Evolutionary conservation across 768 basidiomycete genomes (phyloP).

Genomic region (Mycena capillaripes): DNA sequence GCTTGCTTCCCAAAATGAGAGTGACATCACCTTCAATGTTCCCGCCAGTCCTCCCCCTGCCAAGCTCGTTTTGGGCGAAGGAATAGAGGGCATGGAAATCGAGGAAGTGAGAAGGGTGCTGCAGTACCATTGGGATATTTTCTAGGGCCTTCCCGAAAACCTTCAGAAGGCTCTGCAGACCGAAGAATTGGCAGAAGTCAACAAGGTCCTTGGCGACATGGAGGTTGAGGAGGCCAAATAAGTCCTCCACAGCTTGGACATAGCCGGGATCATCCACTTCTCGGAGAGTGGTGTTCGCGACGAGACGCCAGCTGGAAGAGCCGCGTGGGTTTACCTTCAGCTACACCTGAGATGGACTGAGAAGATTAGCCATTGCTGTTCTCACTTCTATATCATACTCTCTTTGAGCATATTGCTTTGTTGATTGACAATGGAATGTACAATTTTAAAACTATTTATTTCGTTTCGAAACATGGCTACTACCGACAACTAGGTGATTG

Average conservation of each 20-base stretch:
- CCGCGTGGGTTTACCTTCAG: slow-evolving; percentile 31
- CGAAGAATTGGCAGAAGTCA: slow-evolving; percentile 85
- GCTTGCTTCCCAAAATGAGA: slow-evolving; percentile 90
- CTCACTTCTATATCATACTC: slow-evolving; percentile 15
- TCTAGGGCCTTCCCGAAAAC: slow-evolving; percentile 74
- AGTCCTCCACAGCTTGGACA: slow-evolving; percentile 83
- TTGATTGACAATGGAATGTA: slow-evolving; percentile 15
- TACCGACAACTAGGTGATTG: slow-evolving; percentile 42
- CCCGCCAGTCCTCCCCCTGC: slow-evolving; percentile 97
- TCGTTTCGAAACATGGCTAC: background rate
- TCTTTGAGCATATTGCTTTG: slow-evolving; percentile 14
- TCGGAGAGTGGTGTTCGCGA: slow-evolving; percentile 82
- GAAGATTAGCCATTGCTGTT: background rate
- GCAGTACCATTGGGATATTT: slow-evolving; percentile 94
- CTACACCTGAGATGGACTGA: slow-evolving; percentile 11
- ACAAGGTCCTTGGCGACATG: slow-evolving; percentile 92
- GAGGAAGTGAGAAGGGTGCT: slow-evolving; percentile 90
- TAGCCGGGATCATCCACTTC: slow-evolving; percentile 93
- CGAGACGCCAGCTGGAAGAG: slow-evolving; percentile 63
- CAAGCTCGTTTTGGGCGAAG: slow-evolving; percentile 89
- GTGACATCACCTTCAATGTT: slow-evolving; percentile 90
- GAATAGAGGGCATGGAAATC: slow-evolving; percentile 82
- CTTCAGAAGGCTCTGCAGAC: slow-evolving; percentile 83
- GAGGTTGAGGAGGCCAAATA: slow-evolving; percentile 86
- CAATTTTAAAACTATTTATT: background rate